Percentiles rank a stretch among this genome's conserved stretches.
Evolutionary conservation across 2,329 filamentous ascomycete genomes (phyloP).

Genomic region (Trichoderma atroviride): DNA sequence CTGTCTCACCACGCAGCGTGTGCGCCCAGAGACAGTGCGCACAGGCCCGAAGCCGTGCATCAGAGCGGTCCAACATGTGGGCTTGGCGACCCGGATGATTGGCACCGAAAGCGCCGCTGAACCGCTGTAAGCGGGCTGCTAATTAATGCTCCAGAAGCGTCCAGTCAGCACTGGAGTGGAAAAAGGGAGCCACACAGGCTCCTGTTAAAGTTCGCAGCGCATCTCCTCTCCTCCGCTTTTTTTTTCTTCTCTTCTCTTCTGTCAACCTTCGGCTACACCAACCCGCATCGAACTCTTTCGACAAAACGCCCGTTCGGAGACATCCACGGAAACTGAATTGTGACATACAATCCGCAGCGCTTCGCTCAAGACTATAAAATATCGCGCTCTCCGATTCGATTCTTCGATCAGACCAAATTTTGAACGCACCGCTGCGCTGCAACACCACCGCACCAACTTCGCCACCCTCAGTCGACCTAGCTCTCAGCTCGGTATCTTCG

Average conservation of each 20-base stretch:
- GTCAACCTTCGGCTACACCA: background rate
- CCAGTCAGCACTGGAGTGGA: background rate
- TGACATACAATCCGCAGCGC: background rate
- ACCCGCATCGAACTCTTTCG: background rate
- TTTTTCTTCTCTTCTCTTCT: background rate
- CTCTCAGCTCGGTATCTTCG: slow-evolving; percentile 21
- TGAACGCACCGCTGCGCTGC: background rate
- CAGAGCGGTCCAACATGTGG: slow-evolving; percentile 7
- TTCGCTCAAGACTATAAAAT: background rate
- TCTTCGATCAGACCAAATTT: background rate
- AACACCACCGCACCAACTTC: slow-evolving; percentile 3
- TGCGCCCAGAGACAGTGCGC: slow-evolving; percentile 12
- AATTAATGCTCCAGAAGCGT: background rate
- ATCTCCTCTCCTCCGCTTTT: slow-evolving; percentile 11
- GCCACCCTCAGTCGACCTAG: slow-evolving; percentile 27
- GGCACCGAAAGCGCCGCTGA: slow-evolving; percentile 13
- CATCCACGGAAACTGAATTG: background rate
- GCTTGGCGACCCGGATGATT: slow-evolving; percentile 23
- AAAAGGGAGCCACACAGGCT: background rate
- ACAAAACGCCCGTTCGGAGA: background rate
- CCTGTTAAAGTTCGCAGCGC: slow-evolving; percentile 2
- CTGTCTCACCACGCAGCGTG: background rate
- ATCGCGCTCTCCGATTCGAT: background rate
- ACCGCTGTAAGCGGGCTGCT: slow-evolving; percentile 17
- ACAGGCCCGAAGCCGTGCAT: background rate